These are phyloP conservation scores for Apiospora saccharicola DNA, from an alignment of 2,329 filamentous ascomycete genomes.

Conservation along the genomic window DNA sequence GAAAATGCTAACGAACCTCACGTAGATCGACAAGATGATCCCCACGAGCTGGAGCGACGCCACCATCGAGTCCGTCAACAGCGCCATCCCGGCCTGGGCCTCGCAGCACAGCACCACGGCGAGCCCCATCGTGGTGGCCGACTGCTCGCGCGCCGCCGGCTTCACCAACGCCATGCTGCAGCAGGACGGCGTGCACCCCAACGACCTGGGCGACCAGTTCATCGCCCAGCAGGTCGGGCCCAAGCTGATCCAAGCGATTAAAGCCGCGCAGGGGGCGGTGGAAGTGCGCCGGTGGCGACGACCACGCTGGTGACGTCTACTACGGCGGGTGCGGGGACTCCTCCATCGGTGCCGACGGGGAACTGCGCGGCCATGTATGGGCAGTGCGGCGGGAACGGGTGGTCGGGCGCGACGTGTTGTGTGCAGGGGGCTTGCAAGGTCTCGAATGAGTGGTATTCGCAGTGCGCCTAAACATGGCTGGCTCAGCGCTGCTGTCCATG, in stretches of 20 bases:
- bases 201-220: slow-evolving; percentile 42
- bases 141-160: slow-evolving; percentile 35
- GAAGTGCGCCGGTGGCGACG: neutral
- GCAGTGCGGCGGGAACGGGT: slow-evolving; percentile 45
- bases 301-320: neutral
- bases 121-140: slow-evolving; percentile 25
- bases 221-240: slow-evolving; percentile 44
- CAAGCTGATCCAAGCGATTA: slow-evolving; percentile 41
- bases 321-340: neutral
- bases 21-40: slow-evolving; percentile 50
- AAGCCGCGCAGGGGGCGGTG: slow-evolving; percentile 24
- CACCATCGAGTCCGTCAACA: slow-evolving; percentile 45
- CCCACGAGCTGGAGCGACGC: slow-evolving; percentile 43
- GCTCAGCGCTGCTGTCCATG: neutral
- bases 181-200: slow-evolving; percentile 50
- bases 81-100: slow-evolving; percentile 40
- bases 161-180: slow-evolving; percentile 37
- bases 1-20: no score
- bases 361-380: slow-evolving; percentile 41
- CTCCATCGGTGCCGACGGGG: slow-evolving; percentile 15
- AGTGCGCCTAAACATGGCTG: slow-evolving; percentile 31
- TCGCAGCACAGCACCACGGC: slow-evolving; percentile 12
- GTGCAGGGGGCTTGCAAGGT: slow-evolving; percentile 42
- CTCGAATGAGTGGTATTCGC: slow-evolving; percentile 43
- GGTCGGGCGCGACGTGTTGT: slow-evolving; percentile 44